Percentiles rank a stretch among this genome's conserved stretches.
phyloP scores from a whole-genome alignment of 2,329 filamentous ascomycete genomes.

The Phoma sp. region DNA sequence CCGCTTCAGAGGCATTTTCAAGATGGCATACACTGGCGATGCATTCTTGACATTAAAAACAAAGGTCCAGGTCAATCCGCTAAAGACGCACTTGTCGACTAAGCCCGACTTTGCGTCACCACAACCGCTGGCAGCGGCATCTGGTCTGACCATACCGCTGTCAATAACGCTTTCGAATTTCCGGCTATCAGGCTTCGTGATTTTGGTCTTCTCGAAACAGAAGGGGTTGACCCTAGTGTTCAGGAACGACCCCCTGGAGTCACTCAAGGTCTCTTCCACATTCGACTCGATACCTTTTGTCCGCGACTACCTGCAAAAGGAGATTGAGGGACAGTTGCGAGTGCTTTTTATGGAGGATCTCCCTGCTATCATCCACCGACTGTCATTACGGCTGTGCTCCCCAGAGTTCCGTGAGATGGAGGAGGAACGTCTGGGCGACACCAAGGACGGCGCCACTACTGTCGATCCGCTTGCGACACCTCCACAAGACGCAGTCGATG shows the following conservation, averaged over 20 bases:
- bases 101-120: constrained; percentile 93
- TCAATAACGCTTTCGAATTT: constrained; percentile 97
- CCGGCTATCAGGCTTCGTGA: constrained; percentile 94
- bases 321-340: constrained; percentile 90
- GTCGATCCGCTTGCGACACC: constrained; percentile 83
- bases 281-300: constrained; percentile 99
- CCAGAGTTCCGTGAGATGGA: constrained; percentile 80
- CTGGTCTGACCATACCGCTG: constrained; percentile 93
- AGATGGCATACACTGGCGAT: constrained; percentile 97
- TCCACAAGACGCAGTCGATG: constrained; percentile 81
- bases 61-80: constrained; percentile 93
- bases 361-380: constrained; percentile 91
- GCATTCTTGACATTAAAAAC: constrained; percentile 95
- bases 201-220: constrained; percentile 95
- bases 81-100: constrained; percentile 93
- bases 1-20: constrained; percentile 96
- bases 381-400: constrained; percentile 88
- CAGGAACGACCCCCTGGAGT: constrained; percentile 96
- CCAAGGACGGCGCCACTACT: constrained; percentile 62
- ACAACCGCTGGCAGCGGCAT: constrained; percentile 86
- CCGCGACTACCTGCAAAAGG: constrained; percentile 92
- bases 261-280: constrained; percentile 96
- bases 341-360: constrained; percentile 98
- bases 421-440: constrained; percentile 57
- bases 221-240: constrained; percentile 97